These are phyloP conservation scores for Phytophthora sp. DNA, from an alignment of 352 stramenopile species.

Conservation along the genomic window DNA sequence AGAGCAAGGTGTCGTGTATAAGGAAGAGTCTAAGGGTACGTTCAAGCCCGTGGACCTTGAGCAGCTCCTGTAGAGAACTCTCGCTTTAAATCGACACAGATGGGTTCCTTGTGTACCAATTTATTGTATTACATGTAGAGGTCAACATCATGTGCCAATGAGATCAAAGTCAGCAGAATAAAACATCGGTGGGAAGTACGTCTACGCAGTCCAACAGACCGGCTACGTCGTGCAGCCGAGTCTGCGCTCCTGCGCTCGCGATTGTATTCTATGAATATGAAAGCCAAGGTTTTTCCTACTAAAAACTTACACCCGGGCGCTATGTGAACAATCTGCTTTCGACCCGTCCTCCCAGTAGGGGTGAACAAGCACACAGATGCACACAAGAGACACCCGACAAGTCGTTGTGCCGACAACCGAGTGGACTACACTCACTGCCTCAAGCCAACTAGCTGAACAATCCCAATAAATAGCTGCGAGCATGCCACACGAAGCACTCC, in stretches of 20 bases:
- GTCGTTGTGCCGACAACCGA: slow-evolving; percentile 15
- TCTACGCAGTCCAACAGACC: slow-evolving; percentile 17
- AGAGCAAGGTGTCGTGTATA: slow-evolving; percentile 83
- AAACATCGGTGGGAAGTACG: slow-evolving; percentile 1
- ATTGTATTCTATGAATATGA: slow-evolving; percentile 34
- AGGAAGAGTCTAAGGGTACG: slow-evolving; percentile 63
- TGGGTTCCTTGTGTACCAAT: too few relatives aligned
- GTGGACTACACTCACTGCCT: slow-evolving; percentile 3
- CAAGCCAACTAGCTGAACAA: slow-evolving; percentile 27
- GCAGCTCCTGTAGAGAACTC: slow-evolving; percentile 53
- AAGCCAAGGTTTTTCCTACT: slow-evolving; percentile 33
- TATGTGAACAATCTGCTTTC: slow-evolving; percentile 13
- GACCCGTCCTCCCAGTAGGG: slow-evolving; percentile 32
- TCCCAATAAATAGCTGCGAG: slow-evolving; percentile 42
- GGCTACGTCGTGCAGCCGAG: slow-evolving; percentile 36
- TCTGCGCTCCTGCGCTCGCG: slow-evolving; percentile 6
- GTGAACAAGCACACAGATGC: slow-evolving; percentile 31
- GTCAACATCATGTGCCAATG: not conserved
- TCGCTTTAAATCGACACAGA: slow-evolving; percentile 14
- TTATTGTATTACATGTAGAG: too few relatives aligned
- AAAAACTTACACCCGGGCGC: slow-evolving; percentile 11
- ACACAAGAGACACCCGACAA: slow-evolving; percentile 15
- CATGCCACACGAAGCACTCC: slow-evolving; percentile 37
- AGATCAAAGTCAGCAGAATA: too few relatives aligned
- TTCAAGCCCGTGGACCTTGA: slow-evolving; percentile 84